Conservation (phyloP, 306 rosid genomes). For the Sicyos baderoa region DNA sequence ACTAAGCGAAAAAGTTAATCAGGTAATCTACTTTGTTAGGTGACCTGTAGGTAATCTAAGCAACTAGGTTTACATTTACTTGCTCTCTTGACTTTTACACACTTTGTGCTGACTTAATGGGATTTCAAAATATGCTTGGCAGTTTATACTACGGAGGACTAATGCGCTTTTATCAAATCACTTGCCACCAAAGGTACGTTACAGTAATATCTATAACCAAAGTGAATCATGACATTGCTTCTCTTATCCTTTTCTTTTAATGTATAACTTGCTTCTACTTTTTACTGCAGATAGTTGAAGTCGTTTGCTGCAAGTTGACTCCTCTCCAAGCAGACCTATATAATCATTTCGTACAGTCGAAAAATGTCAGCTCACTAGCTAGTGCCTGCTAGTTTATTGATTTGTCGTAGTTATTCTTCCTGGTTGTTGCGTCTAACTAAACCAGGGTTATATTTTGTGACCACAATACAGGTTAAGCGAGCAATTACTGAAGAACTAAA, state of each 20-base stretch:
- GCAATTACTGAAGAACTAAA: conserved; percentile 65
- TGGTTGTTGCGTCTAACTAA: conserved; percentile 19
- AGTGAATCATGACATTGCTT: conserved; percentile 3
- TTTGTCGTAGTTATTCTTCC: not conserved
- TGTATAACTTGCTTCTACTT: not conserved
- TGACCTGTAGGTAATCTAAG: not conserved
- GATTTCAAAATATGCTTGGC: conserved; percentile 26
- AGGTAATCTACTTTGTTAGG: conserved; percentile 32
- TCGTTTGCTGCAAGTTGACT: conserved; percentile 94
- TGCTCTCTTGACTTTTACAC: not conserved
- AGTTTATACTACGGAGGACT: conserved; percentile 88
- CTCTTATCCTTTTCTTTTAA: conserved; percentile 12
- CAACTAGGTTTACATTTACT: not conserved
- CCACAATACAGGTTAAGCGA: conserved; percentile 54
- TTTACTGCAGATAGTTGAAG: conserved; percentile 73
- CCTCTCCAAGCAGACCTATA: conserved; percentile 81
- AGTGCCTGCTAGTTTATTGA: conserved; percentile 20
- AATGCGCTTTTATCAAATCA: conserved; percentile 85
- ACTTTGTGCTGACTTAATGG: not conserved
- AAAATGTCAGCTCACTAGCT: conserved; percentile 54
- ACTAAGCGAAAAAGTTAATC: conserved; percentile 76
- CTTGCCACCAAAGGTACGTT: conserved; percentile 84
- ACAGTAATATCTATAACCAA: conserved; percentile 22
- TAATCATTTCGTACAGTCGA: conserved; percentile 81
- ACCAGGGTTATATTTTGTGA: conserved; percentile 22